These are phyloP conservation scores for Anthoceros angustus DNA, from an alignment of 225 moss, liverwort and hornwort species.

Conservation along the genomic window DNA sequence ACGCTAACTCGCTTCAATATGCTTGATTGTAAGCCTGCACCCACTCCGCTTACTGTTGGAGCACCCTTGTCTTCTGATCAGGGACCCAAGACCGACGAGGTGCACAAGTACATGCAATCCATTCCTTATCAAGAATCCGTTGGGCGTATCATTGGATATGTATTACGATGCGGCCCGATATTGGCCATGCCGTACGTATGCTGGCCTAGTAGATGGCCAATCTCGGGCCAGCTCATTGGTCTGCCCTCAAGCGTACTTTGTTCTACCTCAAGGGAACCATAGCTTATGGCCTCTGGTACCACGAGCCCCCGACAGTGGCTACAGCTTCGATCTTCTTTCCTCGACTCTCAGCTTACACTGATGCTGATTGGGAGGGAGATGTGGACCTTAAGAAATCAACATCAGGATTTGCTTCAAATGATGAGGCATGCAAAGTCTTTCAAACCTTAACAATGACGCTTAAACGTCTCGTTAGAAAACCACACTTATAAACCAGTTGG, in stretches of 20 bases:
- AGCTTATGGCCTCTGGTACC: neutral
- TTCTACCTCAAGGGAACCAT: neutral
- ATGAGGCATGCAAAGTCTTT: no score
- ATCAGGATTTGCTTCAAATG: conserved; percentile 5
- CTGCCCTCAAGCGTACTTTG: conserved; percentile 5
- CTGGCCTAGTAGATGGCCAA: neutral
- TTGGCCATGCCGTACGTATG: neutral
- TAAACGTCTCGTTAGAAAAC: no score
- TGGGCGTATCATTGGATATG: conserved; percentile 7
- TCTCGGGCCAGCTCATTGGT: conserved; percentile 9
- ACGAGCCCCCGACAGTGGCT: neutral
- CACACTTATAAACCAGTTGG: no score
- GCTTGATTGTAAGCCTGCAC: neutral
- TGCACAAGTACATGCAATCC: neutral
- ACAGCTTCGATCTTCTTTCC: neutral
- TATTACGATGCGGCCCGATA: neutral
- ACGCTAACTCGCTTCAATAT: neutral
- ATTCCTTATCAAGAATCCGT: conserved; percentile 6
- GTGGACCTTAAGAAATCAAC: conserved; percentile 1
- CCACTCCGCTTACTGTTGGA: neutral
- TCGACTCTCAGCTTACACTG: neutral
- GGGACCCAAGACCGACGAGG: neutral
- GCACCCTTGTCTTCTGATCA: neutral
- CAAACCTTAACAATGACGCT: no score
- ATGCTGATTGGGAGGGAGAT: conserved; percentile 10